Base-by-base conservation (phyloP, 179 eudicot species). In the Beta macrorhiza region DNA sequence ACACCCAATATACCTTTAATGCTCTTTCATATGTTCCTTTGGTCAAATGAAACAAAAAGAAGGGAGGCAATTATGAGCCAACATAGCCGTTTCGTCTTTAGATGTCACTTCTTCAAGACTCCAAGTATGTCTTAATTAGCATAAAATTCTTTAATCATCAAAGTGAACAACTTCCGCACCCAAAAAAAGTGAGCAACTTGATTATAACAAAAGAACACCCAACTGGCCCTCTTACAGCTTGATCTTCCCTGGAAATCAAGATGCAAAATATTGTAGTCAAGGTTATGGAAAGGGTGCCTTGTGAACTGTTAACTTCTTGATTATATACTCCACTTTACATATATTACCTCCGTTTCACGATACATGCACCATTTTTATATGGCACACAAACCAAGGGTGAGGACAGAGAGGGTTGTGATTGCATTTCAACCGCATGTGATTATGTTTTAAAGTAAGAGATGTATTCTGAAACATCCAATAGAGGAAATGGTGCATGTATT, bases 161-260 rank as follows among this genome's bases (percentile, higher is more conserved):
- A 65, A 70, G 63, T 55, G 59, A 57, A 52, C 56, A 83, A 65
- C 25, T 58, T 37, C 42, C 42, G 42, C 42, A 37, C 42, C 42
- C 42, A 37, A 9, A 49, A 49, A 77, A 65, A 63, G 56, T 45
- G 59, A 57, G 61, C 56, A 83, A 73, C 25, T 58, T 67, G 25
- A 69, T 20, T 72, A 75, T 62, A 32, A 79, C 77, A 45, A 67
- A 78, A 78, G 51, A 47, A 42, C 59, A 61, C 74, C 49, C 8
- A 8, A 22, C 13, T 57, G 71, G 47, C 64, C 68, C 32, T 25
- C 25, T 25, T 25, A 25, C 25, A 25, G 25, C 25, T 72, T 77
- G 64, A 13, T 59, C 49, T 78, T 78, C 73, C 84, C 67, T 82
- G 61, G 58, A 32, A 47, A 56, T 74, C 79, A 83, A 67, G 76